A percentile compares a stretch with the other conserved stretches of the same genome.
Evolutionary conservation across 176 grass and related monocot species (phyloP).

Genomic region (Melocanna baccifera): DNA sequence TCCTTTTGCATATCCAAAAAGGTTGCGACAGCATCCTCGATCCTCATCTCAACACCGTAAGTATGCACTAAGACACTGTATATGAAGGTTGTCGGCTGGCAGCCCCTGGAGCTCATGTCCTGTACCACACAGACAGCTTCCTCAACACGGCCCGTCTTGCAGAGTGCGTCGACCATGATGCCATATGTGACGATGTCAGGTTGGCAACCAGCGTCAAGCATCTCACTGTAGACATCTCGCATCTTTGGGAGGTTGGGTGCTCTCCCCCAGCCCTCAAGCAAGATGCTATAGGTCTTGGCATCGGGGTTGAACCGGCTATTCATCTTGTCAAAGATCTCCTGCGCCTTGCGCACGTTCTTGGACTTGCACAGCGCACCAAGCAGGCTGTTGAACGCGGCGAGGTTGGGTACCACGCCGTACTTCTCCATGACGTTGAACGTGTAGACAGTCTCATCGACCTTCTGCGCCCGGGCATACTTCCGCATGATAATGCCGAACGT

Average conservation of each 20-base stretch:
- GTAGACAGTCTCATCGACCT: conserved; percentile 80
- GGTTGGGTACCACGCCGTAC: conserved; percentile 55
- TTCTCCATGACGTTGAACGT: conserved; percentile 92
- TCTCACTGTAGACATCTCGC: conserved; percentile 69
- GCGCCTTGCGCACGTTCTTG: conserved; percentile 86
- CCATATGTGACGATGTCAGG: conserved; percentile 92
- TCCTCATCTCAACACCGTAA: conserved; percentile 74
- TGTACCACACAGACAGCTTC: conserved; percentile 69
- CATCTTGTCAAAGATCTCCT: conserved; percentile 89
- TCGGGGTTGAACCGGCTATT: conserved; percentile 50
- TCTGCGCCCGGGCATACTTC: conserved; percentile 75
- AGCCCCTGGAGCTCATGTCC: conserved; percentile 63
- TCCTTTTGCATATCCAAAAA: conserved; percentile 87
- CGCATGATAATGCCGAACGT: conserved; percentile 94
- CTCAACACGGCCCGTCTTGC: conserved; percentile 67
- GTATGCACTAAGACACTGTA: conserved; percentile 82
- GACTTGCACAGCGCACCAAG: conserved; percentile 75
- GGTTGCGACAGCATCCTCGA: conserved; percentile 80
- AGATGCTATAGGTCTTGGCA: conserved; percentile 90
- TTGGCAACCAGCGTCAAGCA: conserved; percentile 62
- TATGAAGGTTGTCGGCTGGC: conserved; percentile 72
- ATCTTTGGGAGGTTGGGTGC: conserved; percentile 89
- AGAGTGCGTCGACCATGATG: conserved; percentile 90
- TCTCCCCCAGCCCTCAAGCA: conserved; percentile 96
- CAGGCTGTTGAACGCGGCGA: conserved; percentile 70